These are phyloP conservation scores for Penicillium atrosanguineum DNA, from an alignment of 495 filamentous ascomycete genomes.

Conservation along the genomic window DNA sequence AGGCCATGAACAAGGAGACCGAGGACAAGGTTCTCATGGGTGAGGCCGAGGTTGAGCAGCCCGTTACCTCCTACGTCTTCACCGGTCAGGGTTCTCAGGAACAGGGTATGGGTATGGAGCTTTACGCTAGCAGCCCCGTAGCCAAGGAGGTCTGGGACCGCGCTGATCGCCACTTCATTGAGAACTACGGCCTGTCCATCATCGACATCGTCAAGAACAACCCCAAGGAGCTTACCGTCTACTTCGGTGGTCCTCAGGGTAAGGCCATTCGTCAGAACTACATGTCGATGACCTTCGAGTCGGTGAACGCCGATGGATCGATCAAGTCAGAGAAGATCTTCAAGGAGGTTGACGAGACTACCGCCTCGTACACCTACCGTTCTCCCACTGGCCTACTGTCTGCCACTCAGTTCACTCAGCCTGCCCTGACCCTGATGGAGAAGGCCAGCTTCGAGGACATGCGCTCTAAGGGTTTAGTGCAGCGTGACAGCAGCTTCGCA, in stretches of 20 bases:
- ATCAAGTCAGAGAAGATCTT: slow-evolving; percentile 99
- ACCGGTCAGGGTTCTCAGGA: slow-evolving; percentile 98
- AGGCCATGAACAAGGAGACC: slow-evolving; percentile 86
- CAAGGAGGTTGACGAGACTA: slow-evolving; percentile 90
- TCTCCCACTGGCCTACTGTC: slow-evolving; percentile 94
- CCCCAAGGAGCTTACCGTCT: slow-evolving; percentile 96
- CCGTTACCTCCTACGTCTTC: slow-evolving; percentile 96
- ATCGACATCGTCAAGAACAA: slow-evolving; percentile 99
- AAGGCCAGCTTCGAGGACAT: slow-evolving; percentile 99
- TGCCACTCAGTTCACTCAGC: slow-evolving; percentile 97
- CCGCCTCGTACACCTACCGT: slow-evolving; percentile 92
- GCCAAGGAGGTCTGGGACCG: slow-evolving; percentile 98
- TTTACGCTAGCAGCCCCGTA: slow-evolving; percentile 88
- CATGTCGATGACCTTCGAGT: slow-evolving; percentile 99
- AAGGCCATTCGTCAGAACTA: slow-evolving; percentile 98
- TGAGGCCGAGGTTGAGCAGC: slow-evolving; percentile 97
- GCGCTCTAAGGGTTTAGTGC: slow-evolving; percentile 92
- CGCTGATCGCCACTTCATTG: slow-evolving; percentile 95
- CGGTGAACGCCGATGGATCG: slow-evolving; percentile 81
- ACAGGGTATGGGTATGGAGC: slow-evolving; percentile 99
- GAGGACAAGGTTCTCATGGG: slow-evolving; percentile 93
- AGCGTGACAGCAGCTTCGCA: slow-evolving; percentile 93
- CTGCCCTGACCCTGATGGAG: slow-evolving; percentile 97
- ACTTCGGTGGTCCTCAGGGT: slow-evolving; percentile 94
- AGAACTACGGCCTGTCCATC: slow-evolving; percentile 98